A percentile compares a stretch with the other conserved stretches of the same genome.
phyloP scores from a whole-genome alignment of 1,284 basidiomycete species.

The Trichosporon faecale region DNA sequence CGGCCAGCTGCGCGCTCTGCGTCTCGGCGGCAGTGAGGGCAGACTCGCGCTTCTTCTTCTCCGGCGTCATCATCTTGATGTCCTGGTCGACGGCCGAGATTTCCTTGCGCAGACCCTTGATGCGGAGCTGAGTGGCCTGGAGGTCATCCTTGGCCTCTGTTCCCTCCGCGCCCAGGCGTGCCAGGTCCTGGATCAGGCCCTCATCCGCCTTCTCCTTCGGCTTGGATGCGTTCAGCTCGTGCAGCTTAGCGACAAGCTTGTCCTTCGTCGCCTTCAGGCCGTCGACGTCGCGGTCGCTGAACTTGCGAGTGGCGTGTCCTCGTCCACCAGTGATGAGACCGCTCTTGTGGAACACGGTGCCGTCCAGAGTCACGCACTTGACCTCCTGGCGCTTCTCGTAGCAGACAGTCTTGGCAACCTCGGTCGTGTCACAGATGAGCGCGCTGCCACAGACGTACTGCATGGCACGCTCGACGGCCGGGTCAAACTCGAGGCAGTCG shows the following conservation, averaged over 20 bases:
- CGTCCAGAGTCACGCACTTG: conserved; percentile 95
- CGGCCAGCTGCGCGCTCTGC: conserved; percentile 61
- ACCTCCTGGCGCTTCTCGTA: conserved; percentile 94
- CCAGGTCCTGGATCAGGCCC: conserved; percentile 69
- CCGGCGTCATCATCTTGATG: conserved; percentile 64
- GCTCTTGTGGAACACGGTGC: conserved; percentile 95
- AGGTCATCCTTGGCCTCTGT: conserved; percentile 76
- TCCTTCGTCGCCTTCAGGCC: conserved; percentile 72
- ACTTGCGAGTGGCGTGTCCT: conserved; percentile 73
- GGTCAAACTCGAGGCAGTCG: conserved; percentile 87
- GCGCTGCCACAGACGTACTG: conserved; percentile 94
- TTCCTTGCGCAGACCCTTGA: conserved; percentile 55
- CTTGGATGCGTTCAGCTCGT: conserved; percentile 75
- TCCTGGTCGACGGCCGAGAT: conserved; percentile 71
- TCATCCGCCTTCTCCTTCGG: conserved; percentile 81
- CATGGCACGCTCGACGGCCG: conserved; percentile 85
- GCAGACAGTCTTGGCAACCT: conserved; percentile 81
- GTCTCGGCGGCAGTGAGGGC: conserved; percentile 58
- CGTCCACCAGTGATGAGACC: conserved; percentile 95
- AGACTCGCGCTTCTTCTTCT: conserved; percentile 61
- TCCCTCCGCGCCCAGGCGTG: conserved; percentile 70
- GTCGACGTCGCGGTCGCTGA: conserved; percentile 90
- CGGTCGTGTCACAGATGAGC: conserved; percentile 91
- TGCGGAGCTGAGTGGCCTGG: conserved; percentile 50
- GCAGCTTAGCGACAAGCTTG: conserved; percentile 70